Base-by-base conservation (phyloP, 1,284 basidiomycete species). In the Pascua sp. region DNA sequence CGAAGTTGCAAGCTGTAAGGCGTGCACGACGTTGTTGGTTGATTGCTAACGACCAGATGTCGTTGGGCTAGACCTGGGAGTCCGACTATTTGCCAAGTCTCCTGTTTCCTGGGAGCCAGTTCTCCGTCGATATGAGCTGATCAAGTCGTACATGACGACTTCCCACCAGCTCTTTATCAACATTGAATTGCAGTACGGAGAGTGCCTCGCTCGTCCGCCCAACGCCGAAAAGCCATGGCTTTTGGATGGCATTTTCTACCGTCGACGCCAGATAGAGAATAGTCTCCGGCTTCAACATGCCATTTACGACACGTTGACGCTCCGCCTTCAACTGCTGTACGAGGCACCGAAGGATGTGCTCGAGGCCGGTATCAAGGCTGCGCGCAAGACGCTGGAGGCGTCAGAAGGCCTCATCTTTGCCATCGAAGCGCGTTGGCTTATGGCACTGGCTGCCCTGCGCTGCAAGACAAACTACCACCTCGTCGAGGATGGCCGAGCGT, bases 311-410 rank as follows among this genome's bases (percentile, higher is more conserved):
- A 49, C 39, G 5, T 43, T 64, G 10, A 51, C 57, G 4, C 53
- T 73, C 3, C 64, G 69, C 0, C 56, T 70, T 7, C 61, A 67
- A 11, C 57, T 68, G 1, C 50, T 68, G 7, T 73, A 61, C 53
- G 66, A 70, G 42, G 69, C 69, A 1, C 67, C 70, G 0, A 13
- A 55, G 9, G 55, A 57, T 4, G 55, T 55, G 2, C 46, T 65
- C 16, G 15, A 32, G 7, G 24, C 37, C 0, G 45, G 67, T 5
- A 16, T 66, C 12, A 16, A 45, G 9, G 17, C 32, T 0, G 59
- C 51, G 4, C 11, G 40, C 5, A 11, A 39, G 4, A 50, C 48
- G 8, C 46, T 61, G 5, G 48, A 18, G 17, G 51, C 39, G 5
- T 50, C 44, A 37, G 50, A 47, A 12, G 64, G 67, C 5, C 38